Base-by-base conservation (phyloP, 331 rosid genomes). In the Prunus yedoensis region DNA sequence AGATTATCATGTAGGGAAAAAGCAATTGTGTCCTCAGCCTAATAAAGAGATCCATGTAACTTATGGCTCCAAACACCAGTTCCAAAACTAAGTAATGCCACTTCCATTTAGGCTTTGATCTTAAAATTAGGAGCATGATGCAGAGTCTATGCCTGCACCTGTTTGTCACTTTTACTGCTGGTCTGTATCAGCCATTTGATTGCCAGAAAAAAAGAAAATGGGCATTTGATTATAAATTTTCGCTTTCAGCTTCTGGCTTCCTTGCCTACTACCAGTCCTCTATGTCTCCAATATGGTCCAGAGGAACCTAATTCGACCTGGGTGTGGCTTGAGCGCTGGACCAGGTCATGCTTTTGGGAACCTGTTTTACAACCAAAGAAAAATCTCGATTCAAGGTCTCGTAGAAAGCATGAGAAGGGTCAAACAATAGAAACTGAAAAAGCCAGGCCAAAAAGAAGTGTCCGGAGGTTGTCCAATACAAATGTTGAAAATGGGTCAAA, bases 321-420 rank as follows among this genome's bases (percentile, higher is more conserved):
- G 76, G 80, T 71, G 23, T 91, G 94, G 94, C 92, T 89, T 78
- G 88, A 85, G 60, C 85, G 81, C 38, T 91, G 97, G 97, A 81
- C 94, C 54, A 56, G 41, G 58, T 89, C 88, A 59, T 81, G 66
- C 81, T 86, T 87, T 79, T 89, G 91, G 92, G 88, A 79, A 78
- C 87, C 88, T 61, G 35, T 71, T 74, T 69, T 87, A 50, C 81
- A 68, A 43, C 75, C 35, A 16, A 78, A 83, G 73, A 74, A 78
- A 81, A 85, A 86, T 47, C 58, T 53, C 0, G 74, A 86, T 10
- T 62, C 66, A 2, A 83, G 72, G 57, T 73, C 89, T 68, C 78
- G 46, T 32, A 81, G 75, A 59, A 86, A 83, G 70, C 72, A 71
- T 51, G 69, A 66, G 43, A 79, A 72, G 74, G n/a, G 54, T 71